Base-by-base conservation (phyloP, 176 grass and related monocot genomes). In the Pontederia paniculata region DNA sequence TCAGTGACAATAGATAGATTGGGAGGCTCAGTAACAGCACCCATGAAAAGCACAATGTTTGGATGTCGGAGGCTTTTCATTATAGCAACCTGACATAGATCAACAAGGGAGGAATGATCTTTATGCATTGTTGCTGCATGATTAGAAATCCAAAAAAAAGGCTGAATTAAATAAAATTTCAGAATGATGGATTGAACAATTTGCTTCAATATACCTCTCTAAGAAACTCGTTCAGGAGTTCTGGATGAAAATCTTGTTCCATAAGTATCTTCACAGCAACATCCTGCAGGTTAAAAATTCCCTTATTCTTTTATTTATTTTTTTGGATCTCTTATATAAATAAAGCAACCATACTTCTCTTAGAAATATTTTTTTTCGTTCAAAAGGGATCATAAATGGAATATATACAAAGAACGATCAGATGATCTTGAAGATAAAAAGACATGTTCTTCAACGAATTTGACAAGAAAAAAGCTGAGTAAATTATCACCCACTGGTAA, bases 261-360 rank as follows among this genome's bases (percentile, higher is more conserved):
- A 97, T 97, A 41, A 97, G 77, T 79, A 90, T 90, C 73, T 97
- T 97, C 59, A 97, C 93, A 41, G 86, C 93, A 74, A 97, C 86
- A 81, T 97, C 93, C 93, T 97, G 66, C 41, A 62, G 42, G 52
- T 50, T 70, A 72, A 52, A 74, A 20, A 67, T 25, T 53, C 43
- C 12, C 62, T 69, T 55, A 56, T 21, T 53, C 43, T 17, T 55
- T 69, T 55, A 56, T 21, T n/a, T n/a, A n/a, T n/a, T n/a, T n/a
- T n/a, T n/a, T n/a, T n/a, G n/a, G n/a, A n/a, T 53, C 43, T 17
- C 62, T 69, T 55, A 56, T 21, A 72, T 58, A 19, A 47, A 17
- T 74, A 23, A 50, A 52, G 13, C 55, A 58, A n/a, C n/a, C n/a
- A n/a, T n/a, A n/a, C n/a, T n/a, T n/a, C n/a, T n/a, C n/a, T n/a